phyloP scores from a whole-genome alignment of 192 early-diverging fungal species.

The Backusella macrospora region DNA sequence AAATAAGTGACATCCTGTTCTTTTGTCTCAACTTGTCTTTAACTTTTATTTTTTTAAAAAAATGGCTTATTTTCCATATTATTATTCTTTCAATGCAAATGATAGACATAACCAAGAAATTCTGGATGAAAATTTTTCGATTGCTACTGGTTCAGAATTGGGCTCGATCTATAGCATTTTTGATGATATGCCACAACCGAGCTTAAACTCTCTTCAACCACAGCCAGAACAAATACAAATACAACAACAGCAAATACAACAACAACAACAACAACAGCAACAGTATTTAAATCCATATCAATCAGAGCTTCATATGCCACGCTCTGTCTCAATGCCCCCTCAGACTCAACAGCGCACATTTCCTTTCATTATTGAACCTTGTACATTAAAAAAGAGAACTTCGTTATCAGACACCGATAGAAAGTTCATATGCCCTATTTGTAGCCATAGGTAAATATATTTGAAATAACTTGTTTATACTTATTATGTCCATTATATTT shows the following conservation, averaged over 20 bases:
- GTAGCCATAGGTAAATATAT: conserved; percentile 21
- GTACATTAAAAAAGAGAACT: not conserved
- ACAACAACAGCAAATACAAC: not conserved
- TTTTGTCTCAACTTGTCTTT: not conserved
- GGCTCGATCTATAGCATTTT: not conserved
- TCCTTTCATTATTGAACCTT: not conserved
- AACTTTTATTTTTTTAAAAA: not conserved
- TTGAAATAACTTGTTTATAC: not conserved
- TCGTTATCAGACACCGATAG: not conserved
- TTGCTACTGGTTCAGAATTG: conserved; percentile 15
- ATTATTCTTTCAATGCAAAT: conserved; percentile 5
- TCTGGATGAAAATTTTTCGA: conserved; percentile 9
- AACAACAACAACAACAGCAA: not conserved
- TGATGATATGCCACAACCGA: conserved; percentile 1
- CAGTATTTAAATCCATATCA: not conserved
- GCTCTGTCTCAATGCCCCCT: conserved; percentile 3
- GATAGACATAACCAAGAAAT: conserved; percentile 9
- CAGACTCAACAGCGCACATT: conserved; percentile 1
- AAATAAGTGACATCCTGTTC: conserved; percentile 12
- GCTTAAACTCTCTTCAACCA: not conserved
- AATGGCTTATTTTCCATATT: conserved; percentile 4
- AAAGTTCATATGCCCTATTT: conserved; percentile 15
- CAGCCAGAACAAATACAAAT: not conserved
- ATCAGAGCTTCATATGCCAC: not conserved
- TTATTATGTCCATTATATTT: not conserved